Evolutionary conservation across 495 filamentous ascomycete genomes (phyloP).

Genomic region (Talaromyces wortmannii): DNA sequence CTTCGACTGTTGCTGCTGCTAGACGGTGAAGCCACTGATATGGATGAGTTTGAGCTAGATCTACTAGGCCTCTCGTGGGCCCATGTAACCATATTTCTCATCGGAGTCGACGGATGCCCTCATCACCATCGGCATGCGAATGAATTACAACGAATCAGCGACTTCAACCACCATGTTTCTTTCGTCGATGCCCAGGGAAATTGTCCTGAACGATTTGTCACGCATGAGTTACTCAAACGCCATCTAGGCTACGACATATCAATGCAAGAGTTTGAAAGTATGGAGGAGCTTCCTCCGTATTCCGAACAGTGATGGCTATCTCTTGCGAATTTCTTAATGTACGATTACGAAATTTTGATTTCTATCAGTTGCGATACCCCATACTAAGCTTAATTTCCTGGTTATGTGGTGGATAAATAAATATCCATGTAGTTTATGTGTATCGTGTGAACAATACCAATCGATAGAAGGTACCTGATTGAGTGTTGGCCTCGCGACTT

Average conservation of each 20-base stretch:
- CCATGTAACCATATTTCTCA: conserved; percentile 42
- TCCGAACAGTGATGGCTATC: not conserved
- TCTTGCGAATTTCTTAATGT: too few relatives aligned
- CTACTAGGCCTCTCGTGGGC: conserved; percentile 38
- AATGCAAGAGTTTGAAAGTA: conserved; percentile 31
- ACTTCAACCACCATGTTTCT: conserved; percentile 38
- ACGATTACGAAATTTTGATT: too few relatives aligned
- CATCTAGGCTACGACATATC: conserved; percentile 38
- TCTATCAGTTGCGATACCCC: too few relatives aligned
- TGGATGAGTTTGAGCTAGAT: conserved; percentile 45
- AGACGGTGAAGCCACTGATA: conserved; percentile 39
- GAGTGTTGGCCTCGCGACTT: too few relatives aligned
- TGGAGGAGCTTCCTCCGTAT: conserved; percentile 2
- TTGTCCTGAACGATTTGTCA: conserved; percentile 35
- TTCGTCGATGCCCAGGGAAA: conserved; percentile 45
- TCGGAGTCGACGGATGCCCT: conserved; percentile 41
- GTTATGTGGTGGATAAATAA: too few relatives aligned
- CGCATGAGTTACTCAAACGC: conserved; percentile 40
- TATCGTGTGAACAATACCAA: too few relatives aligned
- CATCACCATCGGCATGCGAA: conserved; percentile 44
- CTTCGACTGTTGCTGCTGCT: conserved; percentile 35
- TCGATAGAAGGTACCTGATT: too few relatives aligned
- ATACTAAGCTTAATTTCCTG: too few relatives aligned
- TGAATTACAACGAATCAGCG: conserved; percentile 37
- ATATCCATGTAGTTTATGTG: too few relatives aligned